Conservation (phyloP, 2,329 filamentous ascomycete genomes). For the Cladophialophora psammophila region DNA sequence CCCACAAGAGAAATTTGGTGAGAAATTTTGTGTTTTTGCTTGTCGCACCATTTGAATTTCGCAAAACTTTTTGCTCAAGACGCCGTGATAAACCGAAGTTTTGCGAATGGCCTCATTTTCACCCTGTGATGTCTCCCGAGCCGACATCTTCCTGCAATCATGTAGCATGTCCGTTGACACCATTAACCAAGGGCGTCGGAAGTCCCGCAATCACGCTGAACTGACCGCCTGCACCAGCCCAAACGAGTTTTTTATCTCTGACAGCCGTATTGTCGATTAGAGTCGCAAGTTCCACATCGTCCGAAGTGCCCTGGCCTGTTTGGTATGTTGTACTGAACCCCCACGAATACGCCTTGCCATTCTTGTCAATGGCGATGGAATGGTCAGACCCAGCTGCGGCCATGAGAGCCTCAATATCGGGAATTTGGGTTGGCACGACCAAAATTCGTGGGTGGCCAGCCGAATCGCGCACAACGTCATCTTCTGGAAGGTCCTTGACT, state of each 20-base stretch:
- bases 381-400: conserved; percentile 75
- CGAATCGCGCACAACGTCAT: conserved; percentile 67
- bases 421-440: conserved; percentile 68
- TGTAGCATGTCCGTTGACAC: conserved; percentile 39
- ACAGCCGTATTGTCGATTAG: conserved; percentile 85
- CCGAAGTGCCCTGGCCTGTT: conserved; percentile 77
- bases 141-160: not conserved
- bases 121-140: not conserved
- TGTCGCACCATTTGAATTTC: not conserved
- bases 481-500: conserved; percentile 61
- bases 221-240: conserved; percentile 87
- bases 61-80: conserved; percentile 8
- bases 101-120: not conserved
- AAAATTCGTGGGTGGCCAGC: conserved; percentile 73
- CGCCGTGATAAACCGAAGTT: not conserved
- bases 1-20: conserved; percentile 3
- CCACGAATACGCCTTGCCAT: conserved; percentile 78
- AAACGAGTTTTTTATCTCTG: conserved; percentile 74
- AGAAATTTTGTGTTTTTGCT: not conserved
- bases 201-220: conserved; percentile 59
- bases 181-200: conserved; percentile 34
- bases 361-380: conserved; percentile 71
- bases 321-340: conserved; percentile 83
- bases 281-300: conserved; percentile 79
- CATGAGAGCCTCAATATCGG: conserved; percentile 63